Evolutionary conservation across 805 yeast species (phyloP).

Genomic region (Barnettozyma sucrosica): DNA sequence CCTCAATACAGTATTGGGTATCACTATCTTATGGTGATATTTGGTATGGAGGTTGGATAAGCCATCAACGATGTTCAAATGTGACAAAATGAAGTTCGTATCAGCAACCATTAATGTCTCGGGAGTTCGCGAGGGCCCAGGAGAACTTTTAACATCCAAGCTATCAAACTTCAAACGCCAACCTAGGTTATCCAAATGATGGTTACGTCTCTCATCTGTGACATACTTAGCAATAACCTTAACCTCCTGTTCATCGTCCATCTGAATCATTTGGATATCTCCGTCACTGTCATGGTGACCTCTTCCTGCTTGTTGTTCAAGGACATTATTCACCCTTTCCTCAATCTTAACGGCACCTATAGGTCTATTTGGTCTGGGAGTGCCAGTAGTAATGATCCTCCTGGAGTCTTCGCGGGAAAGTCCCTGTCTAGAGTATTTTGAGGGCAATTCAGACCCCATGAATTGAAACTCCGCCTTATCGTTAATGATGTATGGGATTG

Average conservation of each 20-base stretch:
- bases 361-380: conserved; percentile 16
- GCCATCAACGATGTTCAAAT: conserved; percentile 51
- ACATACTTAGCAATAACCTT: conserved; percentile 39
- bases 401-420: conserved; percentile 15
- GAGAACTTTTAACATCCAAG: background rate
- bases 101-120: conserved; percentile 57
- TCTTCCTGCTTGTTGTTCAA: background rate
- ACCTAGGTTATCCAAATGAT: background rate
- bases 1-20: conserved; percentile 64
- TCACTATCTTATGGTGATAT: conserved; percentile 47
- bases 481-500: no score
- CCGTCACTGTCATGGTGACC: conserved; percentile 12
- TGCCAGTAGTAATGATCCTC: conserved; percentile 15
- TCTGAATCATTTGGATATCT: conserved; percentile 45
- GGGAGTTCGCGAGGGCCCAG: conserved; percentile 6
- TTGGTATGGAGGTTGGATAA: conserved; percentile 35
- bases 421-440: conserved; percentile 22
- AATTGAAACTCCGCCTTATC: background rate
- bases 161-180: background rate
- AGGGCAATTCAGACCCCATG: conserved; percentile 18
- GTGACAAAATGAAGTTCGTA: conserved; percentile 76
- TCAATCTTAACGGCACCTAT: conserved; percentile 24
- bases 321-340: conserved; percentile 19
- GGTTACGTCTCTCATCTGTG: conserved; percentile 16
- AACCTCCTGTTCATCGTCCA: conserved; percentile 41